Conservation (phyloP, 1,284 basidiomycete genomes). For the Amylostereum areolatum region DNA sequence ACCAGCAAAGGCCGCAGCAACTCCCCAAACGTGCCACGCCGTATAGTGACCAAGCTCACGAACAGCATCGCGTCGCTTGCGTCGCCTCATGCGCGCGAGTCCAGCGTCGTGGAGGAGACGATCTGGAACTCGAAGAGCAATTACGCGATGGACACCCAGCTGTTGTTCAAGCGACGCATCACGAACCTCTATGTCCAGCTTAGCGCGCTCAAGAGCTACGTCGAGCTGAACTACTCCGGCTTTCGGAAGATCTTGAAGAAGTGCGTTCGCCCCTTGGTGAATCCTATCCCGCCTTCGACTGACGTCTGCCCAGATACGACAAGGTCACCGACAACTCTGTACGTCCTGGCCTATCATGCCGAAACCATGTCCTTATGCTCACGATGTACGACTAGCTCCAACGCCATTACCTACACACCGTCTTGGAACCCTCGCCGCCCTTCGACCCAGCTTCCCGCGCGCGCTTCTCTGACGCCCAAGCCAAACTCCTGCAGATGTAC, state of each 20-base stretch:
- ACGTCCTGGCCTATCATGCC: constrained; percentile 11
- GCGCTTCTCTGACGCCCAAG: constrained; percentile 57
- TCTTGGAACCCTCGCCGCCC: constrained; percentile 66
- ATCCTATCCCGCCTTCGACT: constrained; percentile 1
- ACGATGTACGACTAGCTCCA: constrained; percentile 49
- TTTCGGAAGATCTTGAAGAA: constrained; percentile 98
- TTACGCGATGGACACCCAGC: constrained; percentile 84
- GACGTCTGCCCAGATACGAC: constrained; percentile 64
- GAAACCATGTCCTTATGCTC: too few species aligned
- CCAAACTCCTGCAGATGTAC: constrained; percentile 70
- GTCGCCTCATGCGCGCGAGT: constrained; percentile 7
- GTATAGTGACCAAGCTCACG: constrained; percentile 42
- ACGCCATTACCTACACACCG: constrained; percentile 73
- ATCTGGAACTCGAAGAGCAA: constrained; percentile 82
- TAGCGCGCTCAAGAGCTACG: constrained; percentile 87
- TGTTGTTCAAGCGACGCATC: constrained; percentile 90
- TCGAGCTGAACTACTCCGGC: constrained; percentile 91
- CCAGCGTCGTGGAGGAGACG: constrained; percentile 28
- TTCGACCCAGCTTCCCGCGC: constrained; percentile 66
- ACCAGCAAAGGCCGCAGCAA: constrained; percentile 20
- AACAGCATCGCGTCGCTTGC: constrained; percentile 44
- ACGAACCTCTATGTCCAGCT: constrained; percentile 82
- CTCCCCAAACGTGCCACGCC: constrained; percentile 32
- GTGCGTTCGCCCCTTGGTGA: constrained; percentile 35
- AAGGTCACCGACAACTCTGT: constrained; percentile 85